phyloP scores from a whole-genome alignment of 2,329 filamentous ascomycete species.

The Alternaria arborescens region DNA sequence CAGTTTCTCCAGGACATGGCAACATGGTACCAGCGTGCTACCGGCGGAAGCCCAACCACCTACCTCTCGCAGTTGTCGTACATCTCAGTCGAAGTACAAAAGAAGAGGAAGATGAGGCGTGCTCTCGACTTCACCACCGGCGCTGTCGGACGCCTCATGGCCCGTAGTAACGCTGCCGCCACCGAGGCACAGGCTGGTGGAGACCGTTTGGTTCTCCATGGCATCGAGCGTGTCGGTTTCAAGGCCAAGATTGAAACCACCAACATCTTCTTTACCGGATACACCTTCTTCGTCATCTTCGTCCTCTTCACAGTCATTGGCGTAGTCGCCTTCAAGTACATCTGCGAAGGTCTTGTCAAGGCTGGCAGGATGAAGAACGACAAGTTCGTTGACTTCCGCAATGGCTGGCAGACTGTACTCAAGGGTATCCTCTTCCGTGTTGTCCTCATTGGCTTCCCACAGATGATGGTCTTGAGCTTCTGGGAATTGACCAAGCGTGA shows the following conservation, averaged over 20 bases:
- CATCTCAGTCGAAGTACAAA: conserved; percentile 85
- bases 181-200: conserved; percentile 43
- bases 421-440: conserved; percentile 94
- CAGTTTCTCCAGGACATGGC: conserved; percentile 88
- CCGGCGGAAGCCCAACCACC: conserved; percentile 83
- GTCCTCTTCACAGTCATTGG: conserved; percentile 76
- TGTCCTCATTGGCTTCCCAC: conserved; percentile 87
- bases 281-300: conserved; percentile 88
- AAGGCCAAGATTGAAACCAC: conserved; percentile 83
- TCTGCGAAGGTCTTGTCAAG: conserved; percentile 79
- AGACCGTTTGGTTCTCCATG: conserved; percentile 67
- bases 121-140: conserved; percentile 34
- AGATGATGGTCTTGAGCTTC: conserved; percentile 87
- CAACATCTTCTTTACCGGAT: conserved; percentile 91
- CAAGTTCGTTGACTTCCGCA: conserved; percentile 91
- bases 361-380: conserved; percentile 81
- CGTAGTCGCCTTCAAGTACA: conserved; percentile 80
- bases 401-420: conserved; percentile 89
- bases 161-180: conserved; percentile 58
- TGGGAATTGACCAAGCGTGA: conserved; percentile 92
- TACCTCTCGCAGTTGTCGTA: conserved; percentile 77
- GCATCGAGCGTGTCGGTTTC: conserved; percentile 91
- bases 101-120: conserved; percentile 67
- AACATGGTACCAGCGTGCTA: conserved; percentile 95
- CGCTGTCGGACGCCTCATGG: conserved; percentile 44